These are phyloP conservation scores for Globisporangium emineosum DNA, from an alignment of 352 stramenopile genomes.

Conservation along the genomic window DNA sequence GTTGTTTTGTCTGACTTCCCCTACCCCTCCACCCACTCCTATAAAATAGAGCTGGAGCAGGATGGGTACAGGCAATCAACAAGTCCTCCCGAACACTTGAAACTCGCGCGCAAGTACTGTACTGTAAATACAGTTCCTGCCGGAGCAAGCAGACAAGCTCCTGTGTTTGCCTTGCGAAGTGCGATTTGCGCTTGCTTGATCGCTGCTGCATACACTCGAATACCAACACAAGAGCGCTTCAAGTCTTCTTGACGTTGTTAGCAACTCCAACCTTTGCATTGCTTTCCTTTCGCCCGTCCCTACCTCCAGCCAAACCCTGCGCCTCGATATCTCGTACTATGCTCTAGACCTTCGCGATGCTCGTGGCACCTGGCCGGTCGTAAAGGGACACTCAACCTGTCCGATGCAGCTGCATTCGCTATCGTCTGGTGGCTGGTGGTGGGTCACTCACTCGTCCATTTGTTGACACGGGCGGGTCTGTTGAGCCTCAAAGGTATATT, in stretches of 20 bases:
- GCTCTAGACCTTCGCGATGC: neutral
- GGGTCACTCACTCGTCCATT: neutral
- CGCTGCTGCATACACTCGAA: too few relatives aligned
- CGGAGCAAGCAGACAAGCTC: too few relatives aligned
- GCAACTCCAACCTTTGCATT: neutral
- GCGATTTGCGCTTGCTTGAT: too few relatives aligned
- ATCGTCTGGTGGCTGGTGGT: neutral
- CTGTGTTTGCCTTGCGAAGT: too few relatives aligned
- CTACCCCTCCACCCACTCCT: neutral
- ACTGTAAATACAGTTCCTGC: too few relatives aligned
- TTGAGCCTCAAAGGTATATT: neutral
- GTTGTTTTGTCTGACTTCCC: neutral
- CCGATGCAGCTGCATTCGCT: neutral
- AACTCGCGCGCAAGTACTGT: neutral
- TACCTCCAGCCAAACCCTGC: neutral
- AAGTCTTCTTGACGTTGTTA: neutral
- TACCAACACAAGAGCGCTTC: too few relatives aligned
- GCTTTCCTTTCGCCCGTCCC: neutral
- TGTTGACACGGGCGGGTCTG: neutral
- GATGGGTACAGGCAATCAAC: neutral
- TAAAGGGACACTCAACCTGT: neutral
- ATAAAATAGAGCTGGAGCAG: conserved; percentile 4
- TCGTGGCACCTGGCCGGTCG: neutral
- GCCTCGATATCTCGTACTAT: neutral
- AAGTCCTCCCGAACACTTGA: neutral